A percentile compares a stretch with the other conserved stretches of the same genome.
These are phyloP conservation scores for Isabelozyma heimii DNA, from an alignment of 805 yeast genomes.

Conservation along the genomic window DNA sequence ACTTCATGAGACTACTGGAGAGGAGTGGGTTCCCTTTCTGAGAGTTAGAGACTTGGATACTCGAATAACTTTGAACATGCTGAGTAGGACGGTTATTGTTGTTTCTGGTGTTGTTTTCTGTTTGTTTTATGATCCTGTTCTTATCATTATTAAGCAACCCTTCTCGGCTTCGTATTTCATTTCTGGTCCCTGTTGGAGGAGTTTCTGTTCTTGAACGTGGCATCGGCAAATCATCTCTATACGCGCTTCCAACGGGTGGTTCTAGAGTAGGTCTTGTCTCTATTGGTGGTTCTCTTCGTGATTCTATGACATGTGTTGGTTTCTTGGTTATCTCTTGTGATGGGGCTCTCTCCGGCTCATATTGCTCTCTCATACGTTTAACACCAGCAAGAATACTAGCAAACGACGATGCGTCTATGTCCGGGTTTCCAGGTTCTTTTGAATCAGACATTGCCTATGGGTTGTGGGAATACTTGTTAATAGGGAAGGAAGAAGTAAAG, in stretches of 20 bases:
- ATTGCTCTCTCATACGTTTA: constrained; percentile 51
- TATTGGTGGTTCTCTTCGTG: not conserved
- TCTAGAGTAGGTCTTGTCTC: not conserved
- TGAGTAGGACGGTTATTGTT: constrained; percentile 14
- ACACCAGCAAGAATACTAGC: constrained; percentile 73
- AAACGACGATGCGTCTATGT: constrained; percentile 59
- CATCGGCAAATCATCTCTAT: not conserved
- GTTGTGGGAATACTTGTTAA: not conserved
- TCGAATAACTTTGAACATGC: constrained; percentile 11
- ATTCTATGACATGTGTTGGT: not conserved
- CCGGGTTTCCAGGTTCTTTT: not conserved
- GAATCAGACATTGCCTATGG: not conserved
- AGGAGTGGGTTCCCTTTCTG: constrained; percentile 75
- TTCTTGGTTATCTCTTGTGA: not conserved
- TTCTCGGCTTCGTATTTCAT: not conserved
- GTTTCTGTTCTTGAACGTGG: constrained; percentile 1
- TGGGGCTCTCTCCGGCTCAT: constrained; percentile 14
- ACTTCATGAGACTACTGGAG: constrained; percentile 45
- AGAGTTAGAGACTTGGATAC: constrained; percentile 57
- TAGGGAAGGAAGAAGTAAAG: not conserved
- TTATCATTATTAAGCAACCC: not conserved
- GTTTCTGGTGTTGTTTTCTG: constrained; percentile 6
- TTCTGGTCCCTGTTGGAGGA: not conserved
- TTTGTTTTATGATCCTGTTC: not conserved
- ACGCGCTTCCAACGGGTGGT: not conserved